Evolutionary conservation across 176 grass and related monocot species (phyloP).

Genomic region (Pontederia paniculata): DNA sequence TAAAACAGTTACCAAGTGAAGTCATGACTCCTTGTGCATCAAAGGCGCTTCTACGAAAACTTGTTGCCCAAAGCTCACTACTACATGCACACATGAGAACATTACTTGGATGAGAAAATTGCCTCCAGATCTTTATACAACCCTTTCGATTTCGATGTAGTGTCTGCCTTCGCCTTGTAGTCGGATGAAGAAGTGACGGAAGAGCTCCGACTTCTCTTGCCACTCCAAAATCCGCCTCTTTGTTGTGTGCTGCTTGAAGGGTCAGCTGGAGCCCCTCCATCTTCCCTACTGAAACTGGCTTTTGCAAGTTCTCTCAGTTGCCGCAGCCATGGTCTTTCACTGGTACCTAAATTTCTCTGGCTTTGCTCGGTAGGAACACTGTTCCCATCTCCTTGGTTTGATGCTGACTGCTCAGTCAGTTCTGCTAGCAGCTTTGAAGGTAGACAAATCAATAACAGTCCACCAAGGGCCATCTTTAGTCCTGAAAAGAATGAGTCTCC

Average conservation of each 20-base stretch:
- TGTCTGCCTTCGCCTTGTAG: conserved; percentile 38
- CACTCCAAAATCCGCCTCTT: conserved; percentile 8
- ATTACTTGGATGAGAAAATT: conserved; percentile 70
- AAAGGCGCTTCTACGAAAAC: no score
- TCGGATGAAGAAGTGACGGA: conserved; percentile 35
- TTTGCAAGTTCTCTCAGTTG: conserved; percentile 86
- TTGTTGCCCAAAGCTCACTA: no score
- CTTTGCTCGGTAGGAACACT: background rate
- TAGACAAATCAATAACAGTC: conserved; percentile 42
- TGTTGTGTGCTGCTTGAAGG: conserved; percentile 44
- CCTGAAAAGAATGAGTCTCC: conserved; percentile 42
- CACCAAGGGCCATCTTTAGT: conserved; percentile 37
- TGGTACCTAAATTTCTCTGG: conserved; percentile 17
- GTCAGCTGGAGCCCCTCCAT: conserved; percentile 11
- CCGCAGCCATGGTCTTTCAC: conserved; percentile 58
- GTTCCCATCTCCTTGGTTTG: conserved; percentile 17
- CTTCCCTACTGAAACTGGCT: conserved; percentile 77
- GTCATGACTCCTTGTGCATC: no score
- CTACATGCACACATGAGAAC: background rate
- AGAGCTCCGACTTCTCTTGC: conserved; percentile 37
- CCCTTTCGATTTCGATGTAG: conserved; percentile 35
- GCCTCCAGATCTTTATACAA: conserved; percentile 66
- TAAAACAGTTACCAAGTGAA: no score
- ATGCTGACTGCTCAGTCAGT: conserved; percentile 15
- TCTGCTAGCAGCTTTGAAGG: conserved; percentile 31